Conservation (phyloP, 2,329 filamentous ascomycete species). For the Xylaria hypoxylon region DNA sequence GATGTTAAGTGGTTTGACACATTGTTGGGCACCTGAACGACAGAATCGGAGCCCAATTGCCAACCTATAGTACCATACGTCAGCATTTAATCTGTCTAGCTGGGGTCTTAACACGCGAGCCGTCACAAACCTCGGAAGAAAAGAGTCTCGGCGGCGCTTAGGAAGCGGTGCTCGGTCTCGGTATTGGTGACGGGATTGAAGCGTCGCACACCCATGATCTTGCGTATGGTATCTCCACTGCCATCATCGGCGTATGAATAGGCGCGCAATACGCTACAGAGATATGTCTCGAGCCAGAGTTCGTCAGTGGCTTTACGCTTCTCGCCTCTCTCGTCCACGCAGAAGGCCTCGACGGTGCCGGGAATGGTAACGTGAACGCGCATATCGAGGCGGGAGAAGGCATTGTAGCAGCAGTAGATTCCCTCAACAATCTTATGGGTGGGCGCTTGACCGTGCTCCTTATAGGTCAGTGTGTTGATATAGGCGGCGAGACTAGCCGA, state of each 20-base stretch:
- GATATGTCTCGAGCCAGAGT: slow-evolving; percentile 96
- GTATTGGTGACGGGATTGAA: slow-evolving; percentile 99
- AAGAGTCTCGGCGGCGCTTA: slow-evolving; percentile 91
- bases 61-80: slow-evolving; percentile 69
- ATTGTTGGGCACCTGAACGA: slow-evolving; percentile 96
- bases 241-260: slow-evolving; percentile 98
- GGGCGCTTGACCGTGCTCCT: slow-evolving; percentile 80
- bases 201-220: slow-evolving; percentile 94
- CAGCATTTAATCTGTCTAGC: slow-evolving; percentile 2
- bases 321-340: slow-evolving; percentile 95
- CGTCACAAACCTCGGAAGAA: slow-evolving; percentile 83
- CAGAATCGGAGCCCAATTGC: slow-evolving; percentile 95
- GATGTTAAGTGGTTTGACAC: slow-evolving; percentile 95
- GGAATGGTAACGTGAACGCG: slow-evolving; percentile 97
- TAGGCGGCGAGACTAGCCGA: slow-evolving; percentile 97
- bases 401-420: slow-evolving; percentile 99
- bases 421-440: slow-evolving; percentile 91
- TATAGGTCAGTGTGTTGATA: slow-evolving; percentile 96
- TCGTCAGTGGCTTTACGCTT: slow-evolving; percentile 93
- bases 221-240: slow-evolving; percentile 92
- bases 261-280: slow-evolving; percentile 92
- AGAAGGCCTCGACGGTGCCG: slow-evolving; percentile 96
- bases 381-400: slow-evolving; percentile 97
- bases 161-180: slow-evolving; percentile 96
- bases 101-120: background rate